phyloP scores from a whole-genome alignment of 2,329 filamentous ascomycete genomes.

The Pseudocercospora vitis region DNA sequence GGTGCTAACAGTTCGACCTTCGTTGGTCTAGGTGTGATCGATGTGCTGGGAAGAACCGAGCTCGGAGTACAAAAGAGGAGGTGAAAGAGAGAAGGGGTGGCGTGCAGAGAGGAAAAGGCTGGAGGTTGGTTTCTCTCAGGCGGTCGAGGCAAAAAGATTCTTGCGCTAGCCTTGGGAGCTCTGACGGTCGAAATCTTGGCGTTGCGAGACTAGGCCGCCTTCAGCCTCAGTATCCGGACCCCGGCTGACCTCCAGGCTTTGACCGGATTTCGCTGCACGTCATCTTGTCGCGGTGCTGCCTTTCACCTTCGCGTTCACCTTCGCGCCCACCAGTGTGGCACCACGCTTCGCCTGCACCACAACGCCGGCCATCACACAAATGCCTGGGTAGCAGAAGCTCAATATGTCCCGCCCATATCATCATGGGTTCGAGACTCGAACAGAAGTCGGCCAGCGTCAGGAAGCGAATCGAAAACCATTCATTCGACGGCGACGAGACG shows the following conservation, averaged over 20 bases:
- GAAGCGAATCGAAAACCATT: conserved; percentile 66
- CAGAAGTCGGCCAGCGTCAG: conserved; percentile 59
- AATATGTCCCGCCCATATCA: conserved; percentile 23
- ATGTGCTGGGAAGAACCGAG: not conserved
- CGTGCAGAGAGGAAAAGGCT: not conserved
- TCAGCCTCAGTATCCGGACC: not conserved
- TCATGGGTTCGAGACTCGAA: conserved; percentile 64
- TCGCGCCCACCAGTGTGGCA: conserved; percentile 7
- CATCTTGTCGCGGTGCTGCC: not conserved
- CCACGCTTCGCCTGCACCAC: not conserved
- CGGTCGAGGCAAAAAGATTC: conserved; percentile 4
- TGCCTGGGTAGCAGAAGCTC: conserved; percentile 6
- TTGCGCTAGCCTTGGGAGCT: no score
- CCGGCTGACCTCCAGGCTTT: not conserved
- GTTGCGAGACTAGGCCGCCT: not conserved
- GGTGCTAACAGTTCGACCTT: conserved; percentile 16
- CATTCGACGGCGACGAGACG: conserved; percentile 70
- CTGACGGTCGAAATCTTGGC: not conserved
- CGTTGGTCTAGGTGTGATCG: conserved; percentile 16
- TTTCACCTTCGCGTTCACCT: not conserved
- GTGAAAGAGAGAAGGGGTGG: not conserved
- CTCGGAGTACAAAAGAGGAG: not conserved
- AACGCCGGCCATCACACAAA: not conserved
- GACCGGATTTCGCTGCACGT: not conserved
- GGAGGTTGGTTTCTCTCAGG: not conserved